Conservation (phyloP, 345 rosid species). For the Linum tenue region DNA sequence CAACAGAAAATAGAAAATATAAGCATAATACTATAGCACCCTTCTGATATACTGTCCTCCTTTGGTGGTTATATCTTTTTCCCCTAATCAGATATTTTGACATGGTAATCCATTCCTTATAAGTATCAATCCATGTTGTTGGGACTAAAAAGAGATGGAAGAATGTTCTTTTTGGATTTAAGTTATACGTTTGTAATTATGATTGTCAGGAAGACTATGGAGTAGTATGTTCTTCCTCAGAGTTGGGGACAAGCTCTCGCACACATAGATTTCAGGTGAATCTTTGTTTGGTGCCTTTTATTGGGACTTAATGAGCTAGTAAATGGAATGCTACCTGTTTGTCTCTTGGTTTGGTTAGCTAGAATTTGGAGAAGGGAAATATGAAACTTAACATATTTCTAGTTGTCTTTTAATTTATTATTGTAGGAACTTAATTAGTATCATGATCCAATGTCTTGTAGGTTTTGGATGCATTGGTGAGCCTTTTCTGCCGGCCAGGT, state of each 20-base stretch:
- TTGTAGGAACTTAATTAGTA: neutral
- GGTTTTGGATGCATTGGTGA: slow-evolving; percentile 88
- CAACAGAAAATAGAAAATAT: too few relatives aligned
- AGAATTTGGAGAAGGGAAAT: neutral
- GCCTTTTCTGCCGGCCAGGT: slow-evolving; percentile 76
- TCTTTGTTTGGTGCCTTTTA: neutral
- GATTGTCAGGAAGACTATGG: slow-evolving; percentile 63
- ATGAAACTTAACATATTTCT: neutral
- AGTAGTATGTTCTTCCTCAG: slow-evolving; percentile 36
- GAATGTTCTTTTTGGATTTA: too few relatives aligned
- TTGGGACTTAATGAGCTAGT: neutral
- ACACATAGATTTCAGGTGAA: slow-evolving; percentile 72
- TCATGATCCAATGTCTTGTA: slow-evolving; percentile 22
- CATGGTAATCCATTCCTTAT: too few relatives aligned
- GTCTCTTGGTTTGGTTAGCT: neutral
- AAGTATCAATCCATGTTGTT: too few relatives aligned
- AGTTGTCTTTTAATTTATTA: neutral
- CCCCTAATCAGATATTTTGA: too few relatives aligned
- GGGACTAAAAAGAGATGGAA: too few relatives aligned
- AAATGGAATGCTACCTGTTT: neutral
- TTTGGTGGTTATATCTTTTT: too few relatives aligned
- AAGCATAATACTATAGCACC: too few relatives aligned
- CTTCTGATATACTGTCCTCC: too few relatives aligned
- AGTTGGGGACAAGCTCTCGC: slow-evolving; percentile 45
- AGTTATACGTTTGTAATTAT: neutral